Conservation (phyloP, 257 asterid species). For the Coffea eugenioides region DNA sequence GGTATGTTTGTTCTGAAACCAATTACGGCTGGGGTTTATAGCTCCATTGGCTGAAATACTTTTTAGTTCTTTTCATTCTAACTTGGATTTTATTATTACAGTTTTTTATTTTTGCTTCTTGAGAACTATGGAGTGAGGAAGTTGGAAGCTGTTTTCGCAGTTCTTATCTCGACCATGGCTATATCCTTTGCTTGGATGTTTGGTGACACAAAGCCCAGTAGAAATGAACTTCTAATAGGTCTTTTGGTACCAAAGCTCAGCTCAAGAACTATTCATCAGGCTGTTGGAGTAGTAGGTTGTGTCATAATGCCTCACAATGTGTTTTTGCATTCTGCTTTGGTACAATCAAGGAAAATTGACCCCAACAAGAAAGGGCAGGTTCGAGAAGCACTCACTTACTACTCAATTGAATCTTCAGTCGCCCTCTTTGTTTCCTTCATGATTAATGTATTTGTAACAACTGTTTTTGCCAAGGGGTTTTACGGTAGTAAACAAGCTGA, state of each 20-base stretch:
- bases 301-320: conserved; percentile 99
- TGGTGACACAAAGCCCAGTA: conserved; percentile 84
- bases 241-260: conserved; percentile 84
- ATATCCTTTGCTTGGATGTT: conserved; percentile 98
- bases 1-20: not conserved
- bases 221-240: conserved; percentile 73
- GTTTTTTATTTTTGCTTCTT: conserved; percentile 89
- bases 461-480: conserved; percentile 95
- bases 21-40: conserved; percentile 7
- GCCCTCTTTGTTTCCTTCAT: conserved; percentile 88
- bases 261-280: conserved; percentile 92
- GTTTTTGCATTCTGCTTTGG: conserved; percentile 92
- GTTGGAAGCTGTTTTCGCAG: conserved; percentile 95
- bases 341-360: conserved; percentile 84
- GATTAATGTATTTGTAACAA: conserved; percentile 84
- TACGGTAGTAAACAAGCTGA: conserved; percentile 76
- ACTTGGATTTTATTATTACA: conserved; percentile 35
- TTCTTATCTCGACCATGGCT: conserved; percentile 89
- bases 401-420: conserved; percentile 74
- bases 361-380: conserved; percentile 73
- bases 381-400: conserved; percentile 85
- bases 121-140: conserved; percentile 99
- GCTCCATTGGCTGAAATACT: conserved; percentile 23
- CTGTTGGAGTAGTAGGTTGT: conserved; percentile 98
- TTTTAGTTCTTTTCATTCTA: conserved; percentile 10